A percentile compares a stretch with the other conserved stretches of the same genome.
Conservation (phyloP, 129 eudicot species). For the Centella asiatica region DNA sequence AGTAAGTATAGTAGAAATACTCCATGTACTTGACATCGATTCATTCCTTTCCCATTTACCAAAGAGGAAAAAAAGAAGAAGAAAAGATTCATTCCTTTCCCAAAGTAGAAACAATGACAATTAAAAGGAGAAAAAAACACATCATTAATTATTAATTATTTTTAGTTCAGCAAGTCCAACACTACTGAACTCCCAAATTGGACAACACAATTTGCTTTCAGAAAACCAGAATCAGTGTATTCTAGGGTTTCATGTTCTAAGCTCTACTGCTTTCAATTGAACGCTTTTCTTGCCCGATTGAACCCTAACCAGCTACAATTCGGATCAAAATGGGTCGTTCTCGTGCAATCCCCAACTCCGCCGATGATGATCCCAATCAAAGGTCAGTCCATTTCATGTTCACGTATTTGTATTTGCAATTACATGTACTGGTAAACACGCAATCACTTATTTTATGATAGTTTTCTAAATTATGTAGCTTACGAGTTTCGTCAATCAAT, state of each 20-base stretch:
- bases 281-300: background rate
- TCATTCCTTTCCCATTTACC: too few species aligned
- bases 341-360: slow-evolving; percentile 48
- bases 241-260: background rate
- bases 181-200: too few species aligned
- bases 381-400: slow-evolving; percentile 37
- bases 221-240: background rate
- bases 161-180: slow-evolving; percentile 16
- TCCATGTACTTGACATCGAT: too few species aligned
- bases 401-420: too few species aligned
- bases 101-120: too few species aligned
- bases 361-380: slow-evolving; percentile 64
- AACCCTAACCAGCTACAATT: slow-evolving; percentile 7
- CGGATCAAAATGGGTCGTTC: slow-evolving; percentile 66
- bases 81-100: too few species aligned
- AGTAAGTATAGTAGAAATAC: too few species aligned
- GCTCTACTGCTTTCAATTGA: background rate
- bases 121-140: too few species aligned
- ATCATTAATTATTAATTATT: too few species aligned
- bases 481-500: background rate
- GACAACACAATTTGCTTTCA: too few species aligned
- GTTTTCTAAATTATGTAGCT: background rate
- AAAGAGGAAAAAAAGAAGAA: too few species aligned
- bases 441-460: background rate
- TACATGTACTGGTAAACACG: too few species aligned